A percentile compares a stretch with the other conserved stretches of the same genome.
Conservation (phyloP, 768 basidiomycete species). For the Suillus subalutaceus region DNA sequence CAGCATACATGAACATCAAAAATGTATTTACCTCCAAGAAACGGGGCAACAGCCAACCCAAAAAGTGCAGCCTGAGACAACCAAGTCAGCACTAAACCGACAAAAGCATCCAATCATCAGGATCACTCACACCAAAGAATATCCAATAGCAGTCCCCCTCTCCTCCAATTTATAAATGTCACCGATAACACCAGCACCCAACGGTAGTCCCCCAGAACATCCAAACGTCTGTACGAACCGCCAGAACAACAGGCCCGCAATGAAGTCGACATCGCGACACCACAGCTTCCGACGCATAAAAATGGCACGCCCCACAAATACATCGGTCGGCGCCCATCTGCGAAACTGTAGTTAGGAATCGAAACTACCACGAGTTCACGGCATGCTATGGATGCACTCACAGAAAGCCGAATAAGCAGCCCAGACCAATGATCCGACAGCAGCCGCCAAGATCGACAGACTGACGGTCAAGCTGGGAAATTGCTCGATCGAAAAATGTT, state of each 20-base stretch:
- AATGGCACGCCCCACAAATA: slow-evolving; percentile 65
- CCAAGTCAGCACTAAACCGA: too few relatives aligned
- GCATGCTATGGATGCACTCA: too few relatives aligned
- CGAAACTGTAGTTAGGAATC: too few relatives aligned
- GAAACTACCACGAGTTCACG: too few relatives aligned
- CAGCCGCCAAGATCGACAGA: slow-evolving; percentile 50
- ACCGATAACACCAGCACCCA: slow-evolving; percentile 50
- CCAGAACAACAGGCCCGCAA: slow-evolving; percentile 57
- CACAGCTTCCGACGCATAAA: slow-evolving; percentile 59
- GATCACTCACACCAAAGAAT: too few relatives aligned
- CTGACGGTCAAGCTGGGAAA: slow-evolving; percentile 49
- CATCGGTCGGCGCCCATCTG: slow-evolving; percentile 32
- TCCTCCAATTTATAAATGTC: too few relatives aligned
- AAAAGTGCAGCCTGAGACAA: too few relatives aligned
- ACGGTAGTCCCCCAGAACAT: slow-evolving; percentile 54
- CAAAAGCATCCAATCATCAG: too few relatives aligned
- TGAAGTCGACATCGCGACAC: slow-evolving; percentile 50
- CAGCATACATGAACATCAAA: not conserved
- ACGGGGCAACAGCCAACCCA: too few relatives aligned
- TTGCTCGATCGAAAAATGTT: too few relatives aligned
- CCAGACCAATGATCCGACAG: slow-evolving; percentile 53
- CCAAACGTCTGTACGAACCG: slow-evolving; percentile 71
- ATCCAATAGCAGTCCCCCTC: too few relatives aligned
- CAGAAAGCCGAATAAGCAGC: slow-evolving; percentile 43
- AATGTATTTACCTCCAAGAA: not conserved